Conservation (phyloP, 345 rosid species). For the Ricinus communis region DNA sequence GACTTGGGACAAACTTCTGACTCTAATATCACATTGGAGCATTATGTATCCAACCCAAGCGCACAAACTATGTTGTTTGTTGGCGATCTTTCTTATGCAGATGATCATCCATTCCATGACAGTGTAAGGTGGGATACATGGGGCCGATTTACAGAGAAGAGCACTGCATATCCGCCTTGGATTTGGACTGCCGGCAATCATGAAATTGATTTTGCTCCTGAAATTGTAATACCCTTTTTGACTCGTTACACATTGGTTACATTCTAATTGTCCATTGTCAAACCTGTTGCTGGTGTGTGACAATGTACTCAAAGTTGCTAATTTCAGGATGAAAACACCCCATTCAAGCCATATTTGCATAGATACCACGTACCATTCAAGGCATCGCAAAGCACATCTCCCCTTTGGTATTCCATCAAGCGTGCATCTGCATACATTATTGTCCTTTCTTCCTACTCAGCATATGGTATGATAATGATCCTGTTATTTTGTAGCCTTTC, state of each 20-base stretch:
- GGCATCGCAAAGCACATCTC: constrained; percentile 38
- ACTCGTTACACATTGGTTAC: too few relatives aligned
- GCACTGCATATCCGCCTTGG: constrained; percentile 46
- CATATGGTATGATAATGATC: constrained; percentile 24
- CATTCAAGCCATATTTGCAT: constrained; percentile 33
- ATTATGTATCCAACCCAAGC: constrained; percentile 26
- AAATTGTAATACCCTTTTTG: constrained; percentile 31
- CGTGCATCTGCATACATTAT: constrained; percentile 37
- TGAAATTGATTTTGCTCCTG: constrained; percentile 36
- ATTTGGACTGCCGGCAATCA: constrained; percentile 43
- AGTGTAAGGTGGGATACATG: constrained; percentile 39
- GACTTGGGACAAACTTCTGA: constrained; percentile 41
- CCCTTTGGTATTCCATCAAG: constrained; percentile 42
- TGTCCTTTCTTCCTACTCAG: constrained; percentile 43
- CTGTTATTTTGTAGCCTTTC: too few relatives aligned
- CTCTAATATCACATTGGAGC: constrained; percentile 33
- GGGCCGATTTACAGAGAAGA: constrained; percentile 38
- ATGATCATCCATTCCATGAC: constrained; percentile 27
- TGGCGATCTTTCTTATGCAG: constrained; percentile 49
- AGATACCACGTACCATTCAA: constrained; percentile 31
- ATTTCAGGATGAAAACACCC: constrained; percentile 27
- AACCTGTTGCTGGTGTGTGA: too few relatives aligned
- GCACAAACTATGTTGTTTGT: constrained; percentile 31
- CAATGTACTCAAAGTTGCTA: not conserved
- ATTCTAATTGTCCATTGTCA: not conserved